Evolutionary conservation across 2,329 filamentous ascomycete genomes (phyloP), one percentile per base, ranked within the genome.

Genomic region (Scytalidium sp.): DNA sequence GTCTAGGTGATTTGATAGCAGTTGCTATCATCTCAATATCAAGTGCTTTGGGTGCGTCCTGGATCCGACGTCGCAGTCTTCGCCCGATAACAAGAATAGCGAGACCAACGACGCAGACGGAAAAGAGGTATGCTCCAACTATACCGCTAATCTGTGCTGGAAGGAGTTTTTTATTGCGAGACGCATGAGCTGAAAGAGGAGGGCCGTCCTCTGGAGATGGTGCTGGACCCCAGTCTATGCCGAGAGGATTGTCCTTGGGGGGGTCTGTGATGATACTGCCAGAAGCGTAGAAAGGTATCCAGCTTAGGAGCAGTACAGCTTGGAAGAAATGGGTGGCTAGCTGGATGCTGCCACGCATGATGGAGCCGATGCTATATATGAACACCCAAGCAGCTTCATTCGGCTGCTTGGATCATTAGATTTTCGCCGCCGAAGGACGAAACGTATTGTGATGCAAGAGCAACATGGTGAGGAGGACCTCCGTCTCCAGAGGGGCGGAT

Each of bases 121-220:
- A 88, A 53, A 90, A 68, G 51, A 92, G 78, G 81, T 97, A 97
- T 51, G 88, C 85, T 53, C 85, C 90, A 51, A 93, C 79, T 52
- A 97, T 88, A 57, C 85, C 90, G 56, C 88, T 87, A 59, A 97
- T 85, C 68, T 97, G 87, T 51, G 83, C 85, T 17, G 91, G 90
- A 19, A 97, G 80, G 49, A 87, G 82, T 17, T 77, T 70, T 55
- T 73, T 72, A 65, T 91, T 76, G 60, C 83, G 74, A 44, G 82
- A 67, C 32, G 84, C 80, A 59, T 76, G 69, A 49, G 75, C 74
- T 39, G 83, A 83, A 41, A 83, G 66, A 8, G 79, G 73, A 50
- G 84, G 79, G 7, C 81, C 81, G 68, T 83, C 72, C 67, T 83
- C 76, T 50, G 81, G 75, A 46, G 81, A 67, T 40, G 82, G 81